phyloP scores from a whole-genome alignment of 345 rosid genomes.

The Abelmoschus esculentus region DNA sequence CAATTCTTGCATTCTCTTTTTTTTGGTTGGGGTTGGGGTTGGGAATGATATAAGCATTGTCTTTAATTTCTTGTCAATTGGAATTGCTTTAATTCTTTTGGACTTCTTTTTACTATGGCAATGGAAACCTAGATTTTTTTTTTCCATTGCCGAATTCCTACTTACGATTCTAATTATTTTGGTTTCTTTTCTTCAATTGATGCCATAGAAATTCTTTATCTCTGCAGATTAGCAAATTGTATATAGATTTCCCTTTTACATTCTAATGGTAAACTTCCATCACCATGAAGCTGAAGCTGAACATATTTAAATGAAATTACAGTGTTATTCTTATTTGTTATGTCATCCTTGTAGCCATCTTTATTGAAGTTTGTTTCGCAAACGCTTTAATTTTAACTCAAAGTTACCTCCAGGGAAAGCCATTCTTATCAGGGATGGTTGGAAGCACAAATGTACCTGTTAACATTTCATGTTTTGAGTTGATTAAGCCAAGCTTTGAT shows the following conservation, averaged over 20 bases:
- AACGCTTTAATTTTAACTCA: background rate
- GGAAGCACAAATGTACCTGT: constrained; percentile 25
- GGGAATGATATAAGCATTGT: too few species aligned
- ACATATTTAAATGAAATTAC: background rate
- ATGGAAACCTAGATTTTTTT: background rate
- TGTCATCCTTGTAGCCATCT: background rate
- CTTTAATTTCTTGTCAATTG: too few species aligned
- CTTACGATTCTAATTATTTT: background rate
- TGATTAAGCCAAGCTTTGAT: constrained; percentile 32
- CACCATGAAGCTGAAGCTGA: background rate
- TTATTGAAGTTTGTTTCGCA: background rate
- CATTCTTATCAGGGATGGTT: constrained; percentile 15
- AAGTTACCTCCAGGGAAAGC: constrained; percentile 18
- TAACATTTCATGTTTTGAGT: constrained; percentile 29
- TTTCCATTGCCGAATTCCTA: background rate
- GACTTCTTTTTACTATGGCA: background rate
- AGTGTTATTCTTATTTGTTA: background rate
- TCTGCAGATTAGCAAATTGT: background rate
- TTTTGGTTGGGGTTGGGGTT: background rate
- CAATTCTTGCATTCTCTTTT: background rate
- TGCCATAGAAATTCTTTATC: background rate
- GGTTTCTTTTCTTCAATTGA: background rate
- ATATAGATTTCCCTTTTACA: background rate
- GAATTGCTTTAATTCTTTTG: background rate
- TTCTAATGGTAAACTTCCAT: background rate